Base-by-base conservation (phyloP, 257 asterid species). In the Hygrophila difformis region DNA sequence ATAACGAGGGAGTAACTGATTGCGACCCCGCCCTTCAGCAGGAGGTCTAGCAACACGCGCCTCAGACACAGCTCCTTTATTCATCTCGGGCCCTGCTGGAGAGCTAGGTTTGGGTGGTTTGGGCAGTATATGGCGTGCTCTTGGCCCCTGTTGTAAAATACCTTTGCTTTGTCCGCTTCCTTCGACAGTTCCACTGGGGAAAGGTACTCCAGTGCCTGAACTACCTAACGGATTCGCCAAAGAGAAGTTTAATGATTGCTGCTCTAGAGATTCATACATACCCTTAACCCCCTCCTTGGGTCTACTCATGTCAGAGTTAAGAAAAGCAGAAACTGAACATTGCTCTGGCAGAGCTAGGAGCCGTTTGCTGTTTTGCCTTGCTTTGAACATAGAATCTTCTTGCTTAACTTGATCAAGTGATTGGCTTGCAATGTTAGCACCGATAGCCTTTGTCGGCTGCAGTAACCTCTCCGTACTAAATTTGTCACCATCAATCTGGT, bases 1-100 rank as follows among this genome's bases (percentile, higher is more conserved):
- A 57, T 91, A 86, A 34, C 99, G 94, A 72, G 99, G 97, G 63
- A 86, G 95, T 65, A 91, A 62, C 70, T 80, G 97, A 61, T 62
- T 75, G 14, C 94, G 86, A 18, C 99, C 99, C 56, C 94, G 71
- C 44, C 84, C 95, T 43, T 86, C 97, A 44, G 92, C 85, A 39
- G 97, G 99, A 45, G 94, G 89, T 68, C 97, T 81, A 16, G 95
- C 82, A 46, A 81, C 60, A 17, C 97, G 95, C 24, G 51, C 34
- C 47, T 72, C 80, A 14, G 75, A 57, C 33, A 33, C 29, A 34
- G 55, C 18, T 49, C 73, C 81, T 60, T 71, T 86, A 39, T 47
- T 63, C 18, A 68, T 33, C 51, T 80, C 98, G 3, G 72, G 21
- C 40, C 77, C 67, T 8, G 70, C 49, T 45, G 46, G 36, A 2